Base-by-base conservation (phyloP, 306 rosid species). In the Sicyos edulis region DNA sequence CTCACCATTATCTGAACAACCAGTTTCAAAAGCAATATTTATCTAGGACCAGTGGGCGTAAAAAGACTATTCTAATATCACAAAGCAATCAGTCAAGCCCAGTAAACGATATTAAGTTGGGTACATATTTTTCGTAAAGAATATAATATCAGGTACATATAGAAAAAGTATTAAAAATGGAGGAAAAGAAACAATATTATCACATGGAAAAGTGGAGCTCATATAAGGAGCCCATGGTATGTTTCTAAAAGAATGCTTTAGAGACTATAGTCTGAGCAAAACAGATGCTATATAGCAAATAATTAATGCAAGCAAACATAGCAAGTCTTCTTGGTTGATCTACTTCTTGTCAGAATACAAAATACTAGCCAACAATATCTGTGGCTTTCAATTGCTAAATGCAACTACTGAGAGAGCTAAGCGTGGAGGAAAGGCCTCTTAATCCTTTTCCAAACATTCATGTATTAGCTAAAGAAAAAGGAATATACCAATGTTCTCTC, bases 1-100 rank as follows among this genome's bases (percentile, higher is more conserved):
- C 78, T 85, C 89, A 51, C 79, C 74, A 55, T 80, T 90, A 80
- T 92, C 98, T 88, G 85, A 64, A 70, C 73, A 85, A 78, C 61
- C 78, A 83, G 78, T 54, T 44, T 52, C 6, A 7, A 61, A 72
- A 15, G 71, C 73, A 78, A 69, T 54, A 75, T 72, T 75, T 49
- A 71, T 71, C 45, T 10, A 76, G 0, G 15, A 8, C 45, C 63
- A 49, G 8, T 57, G 24, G 14, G 24, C 8, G 56, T 32, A 24
- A 51, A 26, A 24, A 51, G 15, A 69, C 45, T 49, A 69, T 15
- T 49, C 58, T 24, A 50, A 69, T 47, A 22, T 67, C 72, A 67
- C 72, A 67, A 69, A 69, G 59, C 20, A 69, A 69, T 51, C 45
- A 0, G 4, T 67, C 7, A 12, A 67, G 19, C 56, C 52, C 17